Evolutionary conservation across 2,329 filamentous ascomycete genomes (phyloP).

Genomic region (Daldinia sp.): DNA sequence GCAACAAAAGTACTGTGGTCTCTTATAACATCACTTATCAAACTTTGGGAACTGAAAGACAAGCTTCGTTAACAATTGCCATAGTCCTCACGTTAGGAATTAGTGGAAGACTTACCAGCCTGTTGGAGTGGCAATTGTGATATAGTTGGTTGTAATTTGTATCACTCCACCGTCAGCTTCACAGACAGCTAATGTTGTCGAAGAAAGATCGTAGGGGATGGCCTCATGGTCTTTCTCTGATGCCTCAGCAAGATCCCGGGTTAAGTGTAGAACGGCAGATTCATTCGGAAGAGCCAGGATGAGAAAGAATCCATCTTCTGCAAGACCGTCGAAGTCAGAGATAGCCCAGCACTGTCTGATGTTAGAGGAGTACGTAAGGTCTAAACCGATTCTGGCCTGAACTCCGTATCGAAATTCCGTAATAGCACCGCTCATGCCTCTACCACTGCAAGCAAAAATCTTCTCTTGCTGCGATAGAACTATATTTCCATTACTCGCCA

Average conservation of each 20-base stretch:
- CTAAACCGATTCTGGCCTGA: constrained; percentile 73
- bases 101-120: constrained; percentile 53
- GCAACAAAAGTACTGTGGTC: constrained; percentile 51
- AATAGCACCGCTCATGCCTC: constrained; percentile 71
- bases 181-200: constrained; percentile 63
- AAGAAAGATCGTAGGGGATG: constrained; percentile 64
- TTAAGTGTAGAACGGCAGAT: constrained; percentile 62
- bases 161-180: constrained; percentile 56
- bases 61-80: constrained; percentile 18
- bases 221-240: constrained; percentile 57
- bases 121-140: constrained; percentile 56
- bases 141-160: constrained; percentile 66
- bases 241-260: constrained; percentile 61
- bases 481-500: constrained; percentile 43
- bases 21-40: constrained; percentile 52
- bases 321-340: constrained; percentile 42
- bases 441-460: constrained; percentile 75
- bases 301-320: constrained; percentile 54
- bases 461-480: constrained; percentile 60
- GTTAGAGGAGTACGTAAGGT: constrained; percentile 63
- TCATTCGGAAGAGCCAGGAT: constrained; percentile 64
- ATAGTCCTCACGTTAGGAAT: constrained; percentile 1
- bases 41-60: constrained; percentile 49
- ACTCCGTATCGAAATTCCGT: constrained; percentile 78
- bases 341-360: constrained; percentile 68